Evolutionary conservation across 2,329 filamentous ascomycete genomes (phyloP).

Genomic region (Talaromyces albobiverticillius): DNA sequence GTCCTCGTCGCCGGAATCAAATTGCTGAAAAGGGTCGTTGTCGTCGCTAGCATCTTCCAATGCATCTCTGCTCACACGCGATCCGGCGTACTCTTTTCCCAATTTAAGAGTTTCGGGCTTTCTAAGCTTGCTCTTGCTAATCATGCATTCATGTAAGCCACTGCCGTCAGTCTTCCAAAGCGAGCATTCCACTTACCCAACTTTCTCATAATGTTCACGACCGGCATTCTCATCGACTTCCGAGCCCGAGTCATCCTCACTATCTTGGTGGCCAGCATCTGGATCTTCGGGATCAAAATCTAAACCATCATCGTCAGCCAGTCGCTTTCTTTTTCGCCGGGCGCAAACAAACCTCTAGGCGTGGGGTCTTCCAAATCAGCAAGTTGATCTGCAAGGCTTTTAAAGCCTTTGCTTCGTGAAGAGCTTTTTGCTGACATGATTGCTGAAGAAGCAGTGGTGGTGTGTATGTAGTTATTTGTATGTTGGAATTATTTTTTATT

Average conservation of each 20-base stretch:
- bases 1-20: constrained; percentile 31
- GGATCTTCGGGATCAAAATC: constrained; percentile 78
- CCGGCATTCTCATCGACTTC: constrained; percentile 52
- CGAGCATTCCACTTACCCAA: constrained; percentile 55
- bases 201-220: constrained; percentile 81
- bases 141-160: constrained; percentile 58
- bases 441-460: constrained; percentile 1
- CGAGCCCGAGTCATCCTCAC: constrained; percentile 54
- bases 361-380: constrained; percentile 61
- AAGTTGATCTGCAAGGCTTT: constrained; percentile 57
- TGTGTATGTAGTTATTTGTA: not conserved
- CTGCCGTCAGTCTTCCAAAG: not conserved
- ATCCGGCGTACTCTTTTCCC: constrained; percentile 77
- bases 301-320: constrained; percentile 33
- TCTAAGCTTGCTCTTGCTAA: constrained; percentile 76
- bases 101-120: constrained; percentile 67
- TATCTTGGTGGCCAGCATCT: constrained; percentile 55
- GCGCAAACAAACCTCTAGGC: constrained; percentile 54
- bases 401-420: constrained; percentile 19
- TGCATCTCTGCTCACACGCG: constrained; percentile 68
- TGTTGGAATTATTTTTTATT: not conserved
- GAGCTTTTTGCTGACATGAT: constrained; percentile 48
- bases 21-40: constrained; percentile 42
- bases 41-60: constrained; percentile 56
- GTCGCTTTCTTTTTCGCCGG: not conserved